These are phyloP conservation scores for Pichia sp. DNA, from an alignment of 1,139 yeast species.

Conservation along the genomic window DNA sequence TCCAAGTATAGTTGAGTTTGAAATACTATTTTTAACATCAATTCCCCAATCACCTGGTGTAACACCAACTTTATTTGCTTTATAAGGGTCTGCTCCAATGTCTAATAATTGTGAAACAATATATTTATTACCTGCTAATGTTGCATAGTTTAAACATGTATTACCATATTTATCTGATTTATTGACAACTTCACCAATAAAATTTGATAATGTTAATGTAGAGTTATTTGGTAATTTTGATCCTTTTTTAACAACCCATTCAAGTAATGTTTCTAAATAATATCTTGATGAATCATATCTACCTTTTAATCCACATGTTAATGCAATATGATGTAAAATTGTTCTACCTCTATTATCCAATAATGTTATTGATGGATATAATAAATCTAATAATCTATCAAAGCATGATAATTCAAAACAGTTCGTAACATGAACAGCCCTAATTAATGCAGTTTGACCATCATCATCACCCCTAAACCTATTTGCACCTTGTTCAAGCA, in stretches of 20 bases:
- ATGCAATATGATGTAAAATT: conserved; percentile 86
- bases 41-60: conserved; percentile 84
- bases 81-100: conserved; percentile 76
- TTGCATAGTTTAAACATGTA: conserved; percentile 84
- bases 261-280: conserved; percentile 69
- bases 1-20: conserved; percentile 9
- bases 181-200: conserved; percentile 63
- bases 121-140: conserved; percentile 77
- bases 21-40: conserved; percentile 12
- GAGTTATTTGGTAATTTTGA: conserved; percentile 28
- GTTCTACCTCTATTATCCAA: conserved; percentile 77
- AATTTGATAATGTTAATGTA: conserved; percentile 50
- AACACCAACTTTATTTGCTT: conserved; percentile 78
- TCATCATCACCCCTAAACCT: conserved; percentile 68
- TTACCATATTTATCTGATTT: conserved; percentile 82
- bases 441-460: conserved; percentile 88
- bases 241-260: conserved; percentile 67
- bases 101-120: conserved; percentile 76
- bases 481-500: conserved; percentile 63
- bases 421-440: conserved; percentile 85
- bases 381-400: conserved; percentile 59
- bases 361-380: conserved; percentile 70
- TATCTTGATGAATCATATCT: conserved; percentile 66
- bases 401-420: conserved; percentile 73
- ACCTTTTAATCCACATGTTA: conserved; percentile 68